Base-by-base conservation (phyloP, 352 stramenopile species). In the Phytophthora pinifolia region DNA sequence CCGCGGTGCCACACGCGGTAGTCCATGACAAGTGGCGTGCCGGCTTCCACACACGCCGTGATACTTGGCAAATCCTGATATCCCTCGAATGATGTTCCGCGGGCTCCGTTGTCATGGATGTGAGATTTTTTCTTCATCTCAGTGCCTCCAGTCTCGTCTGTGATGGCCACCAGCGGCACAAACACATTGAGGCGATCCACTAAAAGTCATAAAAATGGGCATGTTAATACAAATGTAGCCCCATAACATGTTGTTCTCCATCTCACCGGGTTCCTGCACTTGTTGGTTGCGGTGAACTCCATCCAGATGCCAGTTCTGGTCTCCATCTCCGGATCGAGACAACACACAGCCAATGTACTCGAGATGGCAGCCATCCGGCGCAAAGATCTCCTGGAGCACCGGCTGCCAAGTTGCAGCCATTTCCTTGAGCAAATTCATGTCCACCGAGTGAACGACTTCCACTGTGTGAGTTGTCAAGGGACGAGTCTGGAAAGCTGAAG, bases 241-340 rank as follows among this genome's bases (percentile, higher is more conserved):
- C 34, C 53, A 33, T n/a, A 36, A 39, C 13, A 34, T 54, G 15
- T 8, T 52, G 22, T 22, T 14, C 17, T 39, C 10, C 37, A 46
- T 25, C 29, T 30, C 49, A 83, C 79, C 79, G 58, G 65, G 65
- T 55, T 87, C 70, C 25, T 92, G 81, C 12, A 65, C 31, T 9
- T 62, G 46, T 14, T 70, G 54, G 37, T 82, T 75, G n/a, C 62
- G 62, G 31, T 92, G 79, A 38, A 92, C 76, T 27, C 81, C 81
- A 56, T 92, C 81, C 15, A 92, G 65, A 51, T 92, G 81, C 81
- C 81, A 92, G 67, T 92, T 92, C 59, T 92, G 81, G 54, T 83
- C 67, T 0, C 7, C 31, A 44, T 92, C 81, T 17, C 73, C 79
- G 2, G 81, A 79, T 44, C 73, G 64, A 0, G 81, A 77, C 1